Evolutionary conservation across 2,329 filamentous ascomycete genomes (phyloP).

Genomic region (Hypoxylon sp.): DNA sequence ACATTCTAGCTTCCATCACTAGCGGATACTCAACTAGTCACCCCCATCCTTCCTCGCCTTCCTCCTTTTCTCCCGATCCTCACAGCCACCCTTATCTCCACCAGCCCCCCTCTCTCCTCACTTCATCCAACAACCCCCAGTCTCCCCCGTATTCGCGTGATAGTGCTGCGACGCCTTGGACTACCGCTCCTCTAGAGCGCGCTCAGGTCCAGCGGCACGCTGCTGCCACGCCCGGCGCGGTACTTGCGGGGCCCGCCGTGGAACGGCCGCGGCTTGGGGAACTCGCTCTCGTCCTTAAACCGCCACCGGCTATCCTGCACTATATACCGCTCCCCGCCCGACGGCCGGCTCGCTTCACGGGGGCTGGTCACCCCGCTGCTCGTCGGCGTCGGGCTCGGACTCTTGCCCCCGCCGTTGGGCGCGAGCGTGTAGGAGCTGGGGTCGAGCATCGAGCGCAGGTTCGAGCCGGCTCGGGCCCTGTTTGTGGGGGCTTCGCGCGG

Average conservation of each 20-base stretch:
- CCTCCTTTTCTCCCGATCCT: neutral
- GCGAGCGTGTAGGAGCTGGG: constrained; percentile 82
- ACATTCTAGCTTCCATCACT: constrained; percentile 14
- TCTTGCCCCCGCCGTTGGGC: constrained; percentile 69
- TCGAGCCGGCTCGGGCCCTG: constrained; percentile 61
- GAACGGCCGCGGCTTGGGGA: constrained; percentile 90
- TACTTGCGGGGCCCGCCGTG: constrained; percentile 82
- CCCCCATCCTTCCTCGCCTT: constrained; percentile 7
- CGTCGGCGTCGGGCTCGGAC: constrained; percentile 62
- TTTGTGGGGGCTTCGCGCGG: constrained; percentile 46
- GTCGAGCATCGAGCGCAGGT: constrained; percentile 77
- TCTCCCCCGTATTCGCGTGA: constrained; percentile 1
- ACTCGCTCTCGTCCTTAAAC: constrained; percentile 84
- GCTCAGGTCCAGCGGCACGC: constrained; percentile 88
- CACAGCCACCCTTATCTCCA: neutral
- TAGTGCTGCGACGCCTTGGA: neutral
- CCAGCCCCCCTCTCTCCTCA: neutral
- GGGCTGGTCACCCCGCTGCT: constrained; percentile 54
- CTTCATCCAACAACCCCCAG: neutral
- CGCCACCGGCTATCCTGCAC: constrained; percentile 88
- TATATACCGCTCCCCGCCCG: constrained; percentile 61
- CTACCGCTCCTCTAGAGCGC: constrained; percentile 60
- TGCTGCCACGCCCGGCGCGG: constrained; percentile 91
- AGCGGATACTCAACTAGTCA: constrained; percentile 32
- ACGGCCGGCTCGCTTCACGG: constrained; percentile 39